Conservation (phyloP, 2,329 filamentous ascomycete genomes). For the Neoscytalidium dimidiatum region DNA sequence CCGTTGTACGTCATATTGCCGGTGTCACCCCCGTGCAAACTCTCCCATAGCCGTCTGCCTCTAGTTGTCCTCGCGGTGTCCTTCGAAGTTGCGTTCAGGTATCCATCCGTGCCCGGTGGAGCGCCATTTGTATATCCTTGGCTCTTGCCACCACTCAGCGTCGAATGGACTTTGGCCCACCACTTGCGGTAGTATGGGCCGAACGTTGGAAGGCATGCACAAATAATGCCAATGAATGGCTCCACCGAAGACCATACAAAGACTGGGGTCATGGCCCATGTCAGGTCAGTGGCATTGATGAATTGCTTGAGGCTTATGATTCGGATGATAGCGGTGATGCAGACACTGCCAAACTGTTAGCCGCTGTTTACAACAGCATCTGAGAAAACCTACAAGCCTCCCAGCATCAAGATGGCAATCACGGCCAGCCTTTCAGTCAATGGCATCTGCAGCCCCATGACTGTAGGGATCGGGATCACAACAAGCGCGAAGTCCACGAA, state of each 20-base stretch:
- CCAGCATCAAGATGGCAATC: slow-evolving; percentile 12
- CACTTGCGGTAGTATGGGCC: slow-evolving; percentile 4
- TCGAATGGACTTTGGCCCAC: not conserved
- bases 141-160: not conserved
- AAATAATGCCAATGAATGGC: slow-evolving; percentile 39
- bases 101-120: not conserved
- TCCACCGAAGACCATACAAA: slow-evolving; percentile 40
- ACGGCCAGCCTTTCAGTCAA: slow-evolving; percentile 3
- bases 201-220: slow-evolving; percentile 34
- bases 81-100: not conserved
- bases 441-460: slow-evolving; percentile 33
- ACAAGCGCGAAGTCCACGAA: slow-evolving; percentile 38
- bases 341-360: slow-evolving; percentile 25
- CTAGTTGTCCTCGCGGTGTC: not conserved
- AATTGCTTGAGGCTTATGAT: slow-evolving; percentile 31
- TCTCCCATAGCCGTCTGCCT: not conserved
- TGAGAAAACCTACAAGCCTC: slow-evolving; percentile 15
- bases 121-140: not conserved
- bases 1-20: not conserved
- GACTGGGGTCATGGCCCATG: slow-evolving; percentile 32
- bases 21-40: not conserved
- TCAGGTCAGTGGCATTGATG: slow-evolving; percentile 27
- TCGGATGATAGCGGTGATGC: slow-evolving; percentile 31
- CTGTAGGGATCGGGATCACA: slow-evolving; percentile 36
- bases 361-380: not conserved